Conservation (phyloP, 352 stramenopile genomes). For the Phytophthora kernoviae region DNA sequence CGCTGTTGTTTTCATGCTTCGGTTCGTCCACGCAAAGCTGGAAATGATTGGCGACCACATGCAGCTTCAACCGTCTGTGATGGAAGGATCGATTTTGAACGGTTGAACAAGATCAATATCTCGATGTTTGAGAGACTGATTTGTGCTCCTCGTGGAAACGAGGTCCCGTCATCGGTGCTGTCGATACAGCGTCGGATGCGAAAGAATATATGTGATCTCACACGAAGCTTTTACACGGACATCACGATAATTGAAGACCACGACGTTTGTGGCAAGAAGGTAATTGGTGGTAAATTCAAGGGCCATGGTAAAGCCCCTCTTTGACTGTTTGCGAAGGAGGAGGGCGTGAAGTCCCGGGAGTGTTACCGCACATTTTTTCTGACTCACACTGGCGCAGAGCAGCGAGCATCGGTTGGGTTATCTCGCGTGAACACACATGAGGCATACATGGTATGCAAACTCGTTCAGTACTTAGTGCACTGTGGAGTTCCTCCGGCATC, state of each 20-base stretch:
- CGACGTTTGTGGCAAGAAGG: conserved; percentile 59
- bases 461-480: conserved; percentile 78
- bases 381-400: conserved; percentile 69
- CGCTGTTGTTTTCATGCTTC: conserved; percentile 85
- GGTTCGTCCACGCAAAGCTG: conserved; percentile 84
- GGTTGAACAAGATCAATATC: conserved; percentile 87
- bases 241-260: conserved; percentile 88
- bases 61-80: conserved; percentile 84
- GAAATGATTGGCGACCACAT: conserved; percentile 92
- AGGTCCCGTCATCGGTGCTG: conserved; percentile 77
- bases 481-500: conserved; percentile 73
- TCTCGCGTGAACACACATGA: conserved; percentile 78
- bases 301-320: conserved; percentile 16
- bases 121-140: conserved; percentile 92
- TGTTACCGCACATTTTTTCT: conserved; percentile 87
- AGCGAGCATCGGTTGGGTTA: conserved; percentile 70
- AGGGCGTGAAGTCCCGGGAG: conserved; percentile 80
- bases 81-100: conserved; percentile 87
- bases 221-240: conserved; percentile 77
- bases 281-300: conserved; percentile 29
- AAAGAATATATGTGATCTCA: conserved; percentile 88
- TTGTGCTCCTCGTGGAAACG: conserved; percentile 56
- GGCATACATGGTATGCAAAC: conserved; percentile 76
- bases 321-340: conserved; percentile 36
- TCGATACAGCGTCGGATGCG: conserved; percentile 90